These are phyloP conservation scores for Dentipellis fragilis DNA, from an alignment of 768 basidiomycete species.

Conservation along the genomic window DNA sequence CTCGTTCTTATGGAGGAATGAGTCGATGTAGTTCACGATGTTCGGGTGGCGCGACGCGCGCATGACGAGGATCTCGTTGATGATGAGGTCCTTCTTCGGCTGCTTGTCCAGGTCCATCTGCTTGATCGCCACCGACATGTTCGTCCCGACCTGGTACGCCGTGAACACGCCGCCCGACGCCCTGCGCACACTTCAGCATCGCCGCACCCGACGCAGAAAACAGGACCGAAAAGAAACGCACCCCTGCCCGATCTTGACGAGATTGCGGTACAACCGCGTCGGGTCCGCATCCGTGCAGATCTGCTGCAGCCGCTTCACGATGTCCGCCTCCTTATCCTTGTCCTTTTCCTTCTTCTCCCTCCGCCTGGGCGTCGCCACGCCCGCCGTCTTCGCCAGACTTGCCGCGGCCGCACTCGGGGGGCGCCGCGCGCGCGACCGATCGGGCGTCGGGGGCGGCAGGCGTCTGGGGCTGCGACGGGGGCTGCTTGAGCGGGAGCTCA, in stretches of 20 bases:
- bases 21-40: conserved; percentile 99
- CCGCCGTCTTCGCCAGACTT: conserved; percentile 55
- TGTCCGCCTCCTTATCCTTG: conserved; percentile 76
- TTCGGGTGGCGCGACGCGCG: conserved; percentile 94
- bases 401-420: conserved; percentile 54
- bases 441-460: conserved; percentile 17
- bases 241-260: conserved; percentile 99
- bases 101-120: conserved; percentile 99
- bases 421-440: conserved; percentile 27
- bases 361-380: conserved; percentile 75
- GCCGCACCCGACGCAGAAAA: conserved; percentile 2
- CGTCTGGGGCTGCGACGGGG: conserved; percentile 22
- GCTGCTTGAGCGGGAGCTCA: conserved; percentile 6
- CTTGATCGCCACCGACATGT: conserved; percentile 94
- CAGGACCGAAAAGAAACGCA: conserved; percentile 28
- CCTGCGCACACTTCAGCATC: conserved; percentile 28
- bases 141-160: conserved; percentile 94
- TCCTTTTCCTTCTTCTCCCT: conserved; percentile 80
- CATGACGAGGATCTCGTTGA: conserved; percentile 99
- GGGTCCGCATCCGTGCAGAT: conserved; percentile 99
- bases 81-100: conserved; percentile 98
- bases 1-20: conserved; percentile 95
- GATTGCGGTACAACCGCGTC: conserved; percentile 81
- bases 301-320: conserved; percentile 80
- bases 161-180: conserved; percentile 98